These are phyloP conservation scores for Psilocybe cyanescens DNA, from an alignment of 768 basidiomycete genomes.

Conservation along the genomic window DNA sequence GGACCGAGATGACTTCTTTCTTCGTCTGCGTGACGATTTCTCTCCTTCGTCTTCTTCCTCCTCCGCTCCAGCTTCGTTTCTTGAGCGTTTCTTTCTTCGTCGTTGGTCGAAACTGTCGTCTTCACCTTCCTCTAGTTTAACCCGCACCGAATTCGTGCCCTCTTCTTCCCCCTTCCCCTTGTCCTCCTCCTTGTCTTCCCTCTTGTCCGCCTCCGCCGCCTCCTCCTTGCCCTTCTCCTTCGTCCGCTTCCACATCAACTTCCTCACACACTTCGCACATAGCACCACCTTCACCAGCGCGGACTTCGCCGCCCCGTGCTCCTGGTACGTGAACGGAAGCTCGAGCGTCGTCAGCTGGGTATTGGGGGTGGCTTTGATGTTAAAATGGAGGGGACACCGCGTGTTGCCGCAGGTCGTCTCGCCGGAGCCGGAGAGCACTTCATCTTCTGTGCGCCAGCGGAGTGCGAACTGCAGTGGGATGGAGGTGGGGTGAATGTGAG, in stretches of 20 bases:
- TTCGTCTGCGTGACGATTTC: conserved; percentile 21
- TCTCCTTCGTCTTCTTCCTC: conserved; percentile 5
- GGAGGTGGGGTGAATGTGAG: no score
- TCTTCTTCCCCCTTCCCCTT: not conserved
- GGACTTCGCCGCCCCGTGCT: conserved; percentile 73
- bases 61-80: not conserved
- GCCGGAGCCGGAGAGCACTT: conserved; percentile 85
- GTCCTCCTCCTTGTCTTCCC: not conserved
- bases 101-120: conserved; percentile 12
- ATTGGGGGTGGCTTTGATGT: conserved; percentile 19
- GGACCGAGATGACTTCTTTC: conserved; percentile 34
- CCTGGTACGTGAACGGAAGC: conserved; percentile 87
- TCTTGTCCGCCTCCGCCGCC: conserved; percentile 28
- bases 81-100: conserved; percentile 19
- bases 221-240: conserved; percentile 56
- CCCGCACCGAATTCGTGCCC: no score
- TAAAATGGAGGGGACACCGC: conserved; percentile 73
- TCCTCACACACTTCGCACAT: conserved; percentile 77
- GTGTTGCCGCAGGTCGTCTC: conserved; percentile 90
- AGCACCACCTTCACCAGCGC: conserved; percentile 92
- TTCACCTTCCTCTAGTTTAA: not conserved
- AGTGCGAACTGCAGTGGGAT: conserved; percentile 68
- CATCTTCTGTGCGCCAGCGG: conserved; percentile 91
- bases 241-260: conserved; percentile 85
- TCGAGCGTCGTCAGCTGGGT: conserved; percentile 74